Base-by-base conservation (phyloP, 2,329 filamentous ascomycete genomes). In the Talaromyces funiculosus region DNA sequence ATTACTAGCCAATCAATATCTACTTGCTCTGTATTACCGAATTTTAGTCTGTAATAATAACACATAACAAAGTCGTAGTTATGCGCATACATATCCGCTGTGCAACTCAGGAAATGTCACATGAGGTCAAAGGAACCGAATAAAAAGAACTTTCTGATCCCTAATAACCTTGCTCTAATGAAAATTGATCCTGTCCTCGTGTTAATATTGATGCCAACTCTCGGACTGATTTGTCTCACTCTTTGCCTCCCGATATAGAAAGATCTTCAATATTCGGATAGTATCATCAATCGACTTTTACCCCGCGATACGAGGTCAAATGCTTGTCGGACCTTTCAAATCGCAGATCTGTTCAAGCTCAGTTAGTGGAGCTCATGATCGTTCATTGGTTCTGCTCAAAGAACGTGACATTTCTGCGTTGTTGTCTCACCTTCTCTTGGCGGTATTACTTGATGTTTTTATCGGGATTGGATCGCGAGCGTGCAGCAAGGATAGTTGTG, bases 361-460 rank as follows among this genome's bases (percentile, higher is more conserved):
- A 6, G 16, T 31, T 26, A n/a, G 9, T 20, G 14, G 47, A 33
- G 14, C 16, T 35, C 33, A 4, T 26, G 42, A 20, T 29, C 0
- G 26, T 26, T 24, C 31, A 56, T n/a, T 56, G 53, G 42, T 16
- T 45, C 14, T 47, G 31, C 18, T 24, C 4, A 22, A 5, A 5
- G 40, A 37, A 35, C 47, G 16, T 18, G 31, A 57, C 4, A 18
- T 18, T 4, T 29, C 26, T 24, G n/a, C n/a, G 45, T 31, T 20
- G 6, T 18, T 49, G 54, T 57, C 54, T 57, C 54, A 57, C 29
- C 29, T 57, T 35, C 7, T 47, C 54, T 57, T 57, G 42, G 40
- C 40, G 26, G 18, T 8, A 29, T 56, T 26, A 31, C 43, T 47
- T 4, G 22, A 31, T 26, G 0, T 31, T 29, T 47, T 18, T 6